Base-by-base conservation (phyloP, 202 grass and related monocot species). In the Dendrocalamus latiflorus region DNA sequence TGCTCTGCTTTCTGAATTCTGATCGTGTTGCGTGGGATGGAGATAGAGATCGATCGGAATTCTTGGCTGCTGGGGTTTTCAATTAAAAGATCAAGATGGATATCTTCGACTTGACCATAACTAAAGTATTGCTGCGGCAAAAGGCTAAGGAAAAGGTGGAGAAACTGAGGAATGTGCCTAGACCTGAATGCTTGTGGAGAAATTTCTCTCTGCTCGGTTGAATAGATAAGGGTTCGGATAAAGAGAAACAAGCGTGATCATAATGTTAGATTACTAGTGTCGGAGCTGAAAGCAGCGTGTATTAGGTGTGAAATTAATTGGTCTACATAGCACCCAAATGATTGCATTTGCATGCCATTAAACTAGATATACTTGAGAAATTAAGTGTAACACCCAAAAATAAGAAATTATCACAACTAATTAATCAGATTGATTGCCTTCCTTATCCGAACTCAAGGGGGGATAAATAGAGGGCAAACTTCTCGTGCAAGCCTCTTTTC, bases 51-150 rank as follows among this genome's bases (percentile, higher is more conserved):
- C 59, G 49, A 18, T 60, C 13, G 6, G 12, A 33, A 21, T 51
- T 65, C n/a, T 41, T 59, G 22, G 83, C 58, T 59, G 70, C 20
- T 77, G 49, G 44, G 45, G 36, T 15, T 50, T 39, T 70, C 0
- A 4, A 42, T 67, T 70, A 1, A 41, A 72, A 44, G 17, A 41
- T 85, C 58, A 82, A 78, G 68, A 74, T 76, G 70, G 79, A 86
- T 86, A 86, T 53, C 24, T 26, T 83, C 75, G 22, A 74, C 54
- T 74, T 86, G 74, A 81, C 70, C 43, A 55, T 28, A 68, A 26
- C 58, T 59, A 59, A 49, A 77, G 57, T 12, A 25, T 8, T 15
- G 3, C 34, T 77, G 72, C 74, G 76, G 18, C 67, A 30, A 81
- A 83, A 75, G 53, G 39, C 39, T 13, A 15, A 6, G 44, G 50